Base-by-base conservation (phyloP, 768 basidiomycete genomes). In the Trametes coccinea region DNA sequence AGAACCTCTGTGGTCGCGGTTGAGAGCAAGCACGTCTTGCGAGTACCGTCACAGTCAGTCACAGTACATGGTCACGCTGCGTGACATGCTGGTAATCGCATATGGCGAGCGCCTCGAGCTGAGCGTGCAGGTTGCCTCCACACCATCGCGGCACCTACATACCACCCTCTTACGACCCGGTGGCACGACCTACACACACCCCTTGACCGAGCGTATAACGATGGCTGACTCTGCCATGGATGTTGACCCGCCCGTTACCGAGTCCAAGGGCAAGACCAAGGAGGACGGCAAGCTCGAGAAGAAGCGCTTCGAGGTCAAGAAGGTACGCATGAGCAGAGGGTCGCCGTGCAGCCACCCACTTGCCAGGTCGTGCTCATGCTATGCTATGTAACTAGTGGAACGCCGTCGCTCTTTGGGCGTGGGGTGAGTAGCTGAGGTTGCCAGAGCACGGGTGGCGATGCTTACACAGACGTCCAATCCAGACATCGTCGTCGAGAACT, bases 401-500 rank as follows among this genome's bases (percentile, higher is more conserved):
- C 71, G 97, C 97, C 11, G 97, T 98, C 54, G 84, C 97, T 1
- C 81, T 99, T 0, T 99, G 97, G 97, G 94, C 97, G 17, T 98
- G 97, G 96, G 95, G 95, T 95, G 64, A 59, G 83, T 61, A 37
- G 34, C 34, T 37, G 34, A 56, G n/a, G 40, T 41, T 48, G 27
- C 37, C 44, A 30, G 22, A 5, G 11, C 22, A 22, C 45, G 46
- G 44, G 41, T 62, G 37, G 45, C 50, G 54, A 43, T 44, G 52
- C 61, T 58, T 34, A 63, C 31, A 41, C 10, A 33, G 13, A 33
- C 14, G 1, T 43, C 17, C 62, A 96, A 0, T 43, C 17, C 62
- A 96, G 95, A 98, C 74, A 98, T 98, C 71, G 95, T 97, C 62
- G 96, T 98, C 60, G 96, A 98, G 77, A 99, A 98, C 78, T 98